These are phyloP conservation scores for Exophiala spinifera DNA, from an alignment of 2,329 filamentous ascomycete genomes.

Conservation along the genomic window DNA sequence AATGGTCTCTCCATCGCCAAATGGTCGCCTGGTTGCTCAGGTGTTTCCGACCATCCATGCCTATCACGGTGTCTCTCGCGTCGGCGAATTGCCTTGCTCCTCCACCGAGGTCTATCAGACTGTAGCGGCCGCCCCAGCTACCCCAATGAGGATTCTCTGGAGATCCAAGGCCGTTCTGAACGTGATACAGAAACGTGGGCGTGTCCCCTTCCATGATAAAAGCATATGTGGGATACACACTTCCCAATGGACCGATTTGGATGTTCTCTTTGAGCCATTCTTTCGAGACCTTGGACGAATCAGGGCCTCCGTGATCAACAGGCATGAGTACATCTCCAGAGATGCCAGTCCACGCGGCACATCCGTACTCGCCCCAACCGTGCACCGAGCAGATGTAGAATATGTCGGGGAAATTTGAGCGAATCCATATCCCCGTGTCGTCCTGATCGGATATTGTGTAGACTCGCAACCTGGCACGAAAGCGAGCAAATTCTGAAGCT, in stretches of 20 bases:
- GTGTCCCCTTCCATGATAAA: conserved; percentile 55
- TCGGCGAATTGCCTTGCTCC: conserved; percentile 32
- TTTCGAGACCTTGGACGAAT: conserved; percentile 48
- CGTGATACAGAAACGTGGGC: conserved; percentile 41
- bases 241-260: conserved; percentile 50
- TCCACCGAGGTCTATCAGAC: conserved; percentile 24
- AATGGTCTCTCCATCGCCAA: conserved; percentile 54
- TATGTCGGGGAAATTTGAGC: conserved; percentile 52
- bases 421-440: conserved; percentile 56
- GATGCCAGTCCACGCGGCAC: conserved; percentile 57
- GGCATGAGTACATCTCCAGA: conserved; percentile 48
- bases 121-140: conserved; percentile 45
- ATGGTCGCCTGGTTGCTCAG: conserved; percentile 48
- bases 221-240: conserved; percentile 46
- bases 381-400: conserved; percentile 58
- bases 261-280: conserved; percentile 55
- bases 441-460: conserved; percentile 61
- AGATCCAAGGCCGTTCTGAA: conserved; percentile 43
- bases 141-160: conserved; percentile 42
- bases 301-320: conserved; percentile 50
- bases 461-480: conserved; percentile 47
- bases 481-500: conserved; percentile 33
- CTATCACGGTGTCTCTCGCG: conserved; percentile 36
- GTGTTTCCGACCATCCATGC: conserved; percentile 33
- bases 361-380: conserved; percentile 54